Evolutionary conservation across 768 basidiomycete genomes (phyloP).

Genomic region (Tubosaeta sp.): DNA sequence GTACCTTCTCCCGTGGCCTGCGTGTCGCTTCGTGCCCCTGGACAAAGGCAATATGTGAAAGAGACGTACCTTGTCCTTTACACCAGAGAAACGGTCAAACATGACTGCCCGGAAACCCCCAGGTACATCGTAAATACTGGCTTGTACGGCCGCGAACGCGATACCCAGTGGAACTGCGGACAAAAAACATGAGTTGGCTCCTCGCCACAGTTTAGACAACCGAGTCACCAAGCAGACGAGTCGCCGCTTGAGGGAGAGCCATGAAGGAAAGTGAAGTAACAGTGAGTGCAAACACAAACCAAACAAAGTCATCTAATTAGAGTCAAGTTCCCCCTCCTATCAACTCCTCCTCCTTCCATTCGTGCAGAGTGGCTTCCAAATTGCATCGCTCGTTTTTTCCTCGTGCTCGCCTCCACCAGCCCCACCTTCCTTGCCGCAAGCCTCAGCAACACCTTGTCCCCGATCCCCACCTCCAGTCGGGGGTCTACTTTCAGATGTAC

Average conservation of each 20-base stretch:
- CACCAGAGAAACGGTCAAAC: constrained; percentile 96
- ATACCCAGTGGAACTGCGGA: constrained; percentile 35
- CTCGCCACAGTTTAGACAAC: background rate
- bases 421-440: constrained; percentile 71
- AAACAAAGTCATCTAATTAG: constrained; percentile 22
- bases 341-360: constrained; percentile 61
- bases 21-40: background rate
- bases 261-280: constrained; percentile 27
- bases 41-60: background rate
- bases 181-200: constrained; percentile 8
- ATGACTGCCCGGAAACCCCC: constrained; percentile 93
- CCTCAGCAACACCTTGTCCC: constrained; percentile 86
- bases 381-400: constrained; percentile 95
- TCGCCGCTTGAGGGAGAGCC: constrained; percentile 48
- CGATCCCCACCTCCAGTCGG: constrained; percentile 65
- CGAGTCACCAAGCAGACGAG: constrained; percentile 46
- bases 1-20: constrained; percentile 92
- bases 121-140: constrained; percentile 72
- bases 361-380: constrained; percentile 88
- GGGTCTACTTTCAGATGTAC: constrained; percentile 83
- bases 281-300: constrained; percentile 18
- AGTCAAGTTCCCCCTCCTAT: constrained; percentile 46
- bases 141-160: constrained; percentile 40
- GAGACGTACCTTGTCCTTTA: constrained; percentile 63
- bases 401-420: constrained; percentile 61